Base-by-base conservation (phyloP, 2,329 filamentous ascomycete species). In the Arthrobotrys iridis region DNA sequence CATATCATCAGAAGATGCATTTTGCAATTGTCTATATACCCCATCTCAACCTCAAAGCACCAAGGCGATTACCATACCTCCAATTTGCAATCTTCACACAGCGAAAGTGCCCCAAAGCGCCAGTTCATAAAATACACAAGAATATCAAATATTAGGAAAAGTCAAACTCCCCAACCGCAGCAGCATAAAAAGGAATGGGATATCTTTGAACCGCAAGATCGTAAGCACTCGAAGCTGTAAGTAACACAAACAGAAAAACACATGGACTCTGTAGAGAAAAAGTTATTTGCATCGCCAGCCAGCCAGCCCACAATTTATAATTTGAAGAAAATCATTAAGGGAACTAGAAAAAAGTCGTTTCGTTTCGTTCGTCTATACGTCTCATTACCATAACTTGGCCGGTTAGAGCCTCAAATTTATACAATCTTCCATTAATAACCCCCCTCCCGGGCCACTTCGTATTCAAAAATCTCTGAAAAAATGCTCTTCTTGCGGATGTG, bases 401-500 rank as follows among this genome's bases (percentile, higher is more conserved):
- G 28, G 10, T 24, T n/a, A 37, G 18, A n/a, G 15, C 30, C 4
- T 18, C 8, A n/a, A 55, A 55, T 37, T 37, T 55, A 18, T 55
- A 55, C n/a, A 20, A 10, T 37, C 7, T 18, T 20, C 26, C 15
- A 30, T 30, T 1, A n/a, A 15, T 52, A 30, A 35, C 22, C 26
- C 24, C 22, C 6, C 3, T n/a, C 20, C 26, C 26, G 3, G 43
- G 7, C 15, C 20, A 22, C 18, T 18, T 10, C 26, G 18, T 11
- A 1, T n/a, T 79, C 79, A 93, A 82, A 94, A 93, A 77, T 91
- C 90, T 76, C 85, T 85, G 81, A 94, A 94, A 79, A 85, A 88
- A 59, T 85, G 83, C 65, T 93, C 91, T 81, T 91, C 93, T 82
- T 88, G 88, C 46, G 85, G 84, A 33, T 85, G 85, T 85, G 93